These are phyloP conservation scores for Aechmea fasciata DNA, from an alignment of 176 grass and related monocot species.

Conservation along the genomic window DNA sequence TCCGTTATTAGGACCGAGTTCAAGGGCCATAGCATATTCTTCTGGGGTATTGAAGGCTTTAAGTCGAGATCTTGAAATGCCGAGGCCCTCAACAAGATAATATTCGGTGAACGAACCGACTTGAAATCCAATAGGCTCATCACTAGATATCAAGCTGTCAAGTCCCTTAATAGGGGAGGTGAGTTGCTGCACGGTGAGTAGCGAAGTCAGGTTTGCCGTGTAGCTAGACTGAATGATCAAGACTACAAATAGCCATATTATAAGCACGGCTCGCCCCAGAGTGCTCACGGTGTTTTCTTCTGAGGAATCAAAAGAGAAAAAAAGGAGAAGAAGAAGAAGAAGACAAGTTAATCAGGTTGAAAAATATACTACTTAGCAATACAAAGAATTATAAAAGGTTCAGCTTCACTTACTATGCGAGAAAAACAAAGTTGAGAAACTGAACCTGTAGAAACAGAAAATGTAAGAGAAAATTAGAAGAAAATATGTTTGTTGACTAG, in stretches of 20 bases:
- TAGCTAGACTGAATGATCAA: constrained; percentile 88
- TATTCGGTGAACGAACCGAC: constrained; percentile 52
- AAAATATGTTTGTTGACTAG: no score
- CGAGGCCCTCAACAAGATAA: constrained; percentile 60
- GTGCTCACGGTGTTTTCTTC: constrained; percentile 64
- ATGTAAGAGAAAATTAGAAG: not conserved
- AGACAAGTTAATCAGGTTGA: not conserved
- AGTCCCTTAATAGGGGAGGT: constrained; percentile 55
- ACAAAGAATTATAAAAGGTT: constrained; percentile 8
- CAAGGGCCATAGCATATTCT: constrained; percentile 38
- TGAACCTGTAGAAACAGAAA: constrained; percentile 49
- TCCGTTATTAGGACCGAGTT: constrained; percentile 45
- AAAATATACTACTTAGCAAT: not conserved
- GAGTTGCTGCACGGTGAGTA: constrained; percentile 84
- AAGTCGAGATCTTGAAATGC: constrained; percentile 49
- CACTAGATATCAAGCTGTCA: constrained; percentile 43
- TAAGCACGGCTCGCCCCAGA: constrained; percentile 54
- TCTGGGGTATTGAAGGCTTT: constrained; percentile 32
- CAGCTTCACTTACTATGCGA: constrained; percentile 62
- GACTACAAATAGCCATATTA: constrained; percentile 88
- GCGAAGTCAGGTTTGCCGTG: constrained; percentile 70
- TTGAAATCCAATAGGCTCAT: constrained; percentile 65
- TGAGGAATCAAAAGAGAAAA: constrained; percentile 14
- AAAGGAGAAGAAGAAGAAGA: not conserved
- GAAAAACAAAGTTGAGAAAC: constrained; percentile 89